These are phyloP conservation scores for Hymenoscyphus fructigenus DNA, from an alignment of 2,329 filamentous ascomycete genomes.

Conservation along the genomic window DNA sequence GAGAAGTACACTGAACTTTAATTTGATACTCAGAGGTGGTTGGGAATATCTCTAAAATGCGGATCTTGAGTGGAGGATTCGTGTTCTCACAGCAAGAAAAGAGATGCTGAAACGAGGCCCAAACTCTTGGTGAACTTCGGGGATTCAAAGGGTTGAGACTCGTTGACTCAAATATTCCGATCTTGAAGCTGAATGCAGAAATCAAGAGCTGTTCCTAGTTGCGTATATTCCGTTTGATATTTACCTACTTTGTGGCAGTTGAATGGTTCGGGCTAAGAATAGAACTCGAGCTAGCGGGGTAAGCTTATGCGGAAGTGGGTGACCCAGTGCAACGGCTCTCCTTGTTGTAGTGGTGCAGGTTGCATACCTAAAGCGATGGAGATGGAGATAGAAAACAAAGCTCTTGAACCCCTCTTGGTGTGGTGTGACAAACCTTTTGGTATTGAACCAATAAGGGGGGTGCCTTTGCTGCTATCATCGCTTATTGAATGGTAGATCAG, in stretches of 20 bases:
- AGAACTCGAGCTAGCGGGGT: constrained; percentile 2
- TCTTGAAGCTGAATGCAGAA: background rate
- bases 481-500: too few species aligned
- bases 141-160: background rate
- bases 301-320: background rate
- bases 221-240: background rate
- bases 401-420: too few species aligned
- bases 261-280: background rate
- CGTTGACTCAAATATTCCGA: background rate
- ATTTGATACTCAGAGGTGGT: background rate
- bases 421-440: too few species aligned
- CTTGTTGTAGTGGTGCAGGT: background rate
- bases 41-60: background rate
- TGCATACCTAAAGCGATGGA: too few species aligned
- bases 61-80: constrained; percentile 1
- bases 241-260: background rate
- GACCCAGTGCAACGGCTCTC: background rate
- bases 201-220: background rate
- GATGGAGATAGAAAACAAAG: too few species aligned
- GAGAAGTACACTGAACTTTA: background rate
- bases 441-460: too few species aligned
- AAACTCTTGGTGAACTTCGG: background rate
- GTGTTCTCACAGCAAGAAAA: background rate
- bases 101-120: background rate
- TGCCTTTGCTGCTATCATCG: too few species aligned